Base-by-base conservation (phyloP, 179 eudicot species). In the Patellifolia procumbens region DNA sequence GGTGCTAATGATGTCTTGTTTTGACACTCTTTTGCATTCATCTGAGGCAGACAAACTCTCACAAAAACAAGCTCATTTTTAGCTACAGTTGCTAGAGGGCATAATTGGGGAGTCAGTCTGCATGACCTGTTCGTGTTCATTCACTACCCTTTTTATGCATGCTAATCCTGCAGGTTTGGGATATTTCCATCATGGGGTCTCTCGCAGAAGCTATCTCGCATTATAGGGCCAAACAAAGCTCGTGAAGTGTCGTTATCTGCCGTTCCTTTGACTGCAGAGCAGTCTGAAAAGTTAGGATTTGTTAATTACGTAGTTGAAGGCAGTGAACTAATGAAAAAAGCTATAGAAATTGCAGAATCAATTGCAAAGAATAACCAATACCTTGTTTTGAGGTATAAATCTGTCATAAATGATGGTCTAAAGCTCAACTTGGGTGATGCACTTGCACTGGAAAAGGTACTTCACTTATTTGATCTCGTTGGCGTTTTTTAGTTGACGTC, bases 171-270 rank as follows among this genome's bases (percentile, higher is more conserved):
- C 84, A 93, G 99, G 83, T 96, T 93, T 80, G 98, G 98, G 53
- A 96, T 96, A 85, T 96, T 96, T 76, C 99, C 99, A 37, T 96
- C 99, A 31, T 96, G 99, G 99, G 99, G 99, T 67, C 89, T 96
- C 24, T 96, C 99, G 15, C 99, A 96, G 85, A 96, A 96, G 87
- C 97, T 96, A 70, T 88, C 98, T 22, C 97, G 98, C 74, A 84
- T 93, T 46, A 86, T 96, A 80, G 99, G 99, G 3, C 86, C 91
- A 58, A 89, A 86, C 77, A 89, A 86, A 85, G 98, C 99, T 69
- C 98, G 98, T 49, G 97, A 96, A 81, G 91, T 86, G 42, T 96
- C 99, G 32, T 71, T 93, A 64, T 64, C 89, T 24, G 92, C 97
- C 63, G 82, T 59, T 68, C 98, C 99, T 64, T 48, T 96, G 69